phyloP scores from a whole-genome alignment of 2,329 filamentous ascomycete genomes.

The Talaromyces sp. region DNA sequence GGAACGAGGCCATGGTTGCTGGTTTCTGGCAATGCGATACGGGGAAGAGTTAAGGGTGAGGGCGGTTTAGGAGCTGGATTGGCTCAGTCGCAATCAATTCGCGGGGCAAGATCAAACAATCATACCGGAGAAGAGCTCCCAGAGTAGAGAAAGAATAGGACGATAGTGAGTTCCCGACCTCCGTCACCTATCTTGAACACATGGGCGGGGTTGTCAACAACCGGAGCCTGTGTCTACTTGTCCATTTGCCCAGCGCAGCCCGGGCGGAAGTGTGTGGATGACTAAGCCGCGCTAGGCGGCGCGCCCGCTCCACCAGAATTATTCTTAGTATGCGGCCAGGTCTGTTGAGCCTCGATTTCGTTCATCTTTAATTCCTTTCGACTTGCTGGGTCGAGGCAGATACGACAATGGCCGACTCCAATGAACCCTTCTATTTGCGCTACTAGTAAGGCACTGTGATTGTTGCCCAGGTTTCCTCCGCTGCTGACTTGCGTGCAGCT shows the following conservation, averaged over 20 bases:
- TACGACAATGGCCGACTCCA: slow-evolving; percentile 48
- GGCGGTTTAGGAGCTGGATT: slow-evolving; percentile 23
- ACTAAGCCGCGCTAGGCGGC: slow-evolving; percentile 31
- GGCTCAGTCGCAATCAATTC: slow-evolving; percentile 24
- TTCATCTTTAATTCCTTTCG: not conserved
- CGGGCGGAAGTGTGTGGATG: slow-evolving; percentile 39
- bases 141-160: slow-evolving; percentile 18
- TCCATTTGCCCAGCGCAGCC: slow-evolving; percentile 35
- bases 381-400: not conserved
- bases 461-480: slow-evolving; percentile 32
- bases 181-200: slow-evolving; percentile 33
- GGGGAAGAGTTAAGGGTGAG: slow-evolving; percentile 1
- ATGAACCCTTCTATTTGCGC: slow-evolving; percentile 87
- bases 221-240: slow-evolving; percentile 33
- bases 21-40: slow-evolving; percentile 18
- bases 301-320: slow-evolving; percentile 1
- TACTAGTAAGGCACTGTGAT: slow-evolving; percentile 71
- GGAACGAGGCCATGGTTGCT: slow-evolving; percentile 78
- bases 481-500: slow-evolving; percentile 57
- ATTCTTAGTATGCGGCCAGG: not conserved
- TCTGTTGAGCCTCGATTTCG: not conserved
- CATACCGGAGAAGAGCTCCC: slow-evolving; percentile 26
- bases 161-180: slow-evolving; percentile 25
- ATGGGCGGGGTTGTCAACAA: slow-evolving; percentile 29
- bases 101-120: slow-evolving; percentile 10